A percentile compares a stretch with the other conserved stretches of the same genome.
Evolutionary conservation across 345 rosid species (phyloP).

Genomic region (Citrus trifoliata): DNA sequence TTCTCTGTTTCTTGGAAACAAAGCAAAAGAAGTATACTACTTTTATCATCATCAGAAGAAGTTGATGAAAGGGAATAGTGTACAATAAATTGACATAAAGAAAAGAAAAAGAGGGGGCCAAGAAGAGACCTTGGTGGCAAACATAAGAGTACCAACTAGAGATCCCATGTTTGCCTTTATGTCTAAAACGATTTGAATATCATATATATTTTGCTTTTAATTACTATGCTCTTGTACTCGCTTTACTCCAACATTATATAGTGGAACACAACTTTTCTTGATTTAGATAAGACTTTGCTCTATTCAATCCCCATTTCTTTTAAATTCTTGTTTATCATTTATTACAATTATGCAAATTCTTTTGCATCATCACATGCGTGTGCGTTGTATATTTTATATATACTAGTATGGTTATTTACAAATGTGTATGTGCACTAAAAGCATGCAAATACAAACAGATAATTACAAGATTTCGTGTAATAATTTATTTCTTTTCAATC

Average conservation of each 20-base stretch:
- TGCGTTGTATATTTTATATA: not conserved
- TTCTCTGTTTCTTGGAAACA: not conserved
- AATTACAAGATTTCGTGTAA: not conserved
- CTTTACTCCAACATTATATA: constrained; percentile 51
- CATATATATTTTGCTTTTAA: constrained; percentile 29
- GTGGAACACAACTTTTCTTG: constrained; percentile 51
- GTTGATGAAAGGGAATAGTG: not conserved
- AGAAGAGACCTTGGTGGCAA: constrained; percentile 58
- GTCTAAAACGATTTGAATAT: constrained; percentile 49
- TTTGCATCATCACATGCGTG: constrained; percentile 11
- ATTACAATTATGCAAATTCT: not conserved
- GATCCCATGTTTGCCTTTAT: constrained; percentile 47
- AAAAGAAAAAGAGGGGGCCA: not conserved
- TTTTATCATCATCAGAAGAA: not conserved
- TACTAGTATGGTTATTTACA: not conserved
- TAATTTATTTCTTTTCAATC: not conserved
- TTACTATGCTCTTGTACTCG: constrained; percentile 23
- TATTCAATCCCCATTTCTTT: not conserved
- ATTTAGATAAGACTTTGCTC: constrained; percentile 27
- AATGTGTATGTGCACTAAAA: not conserved
- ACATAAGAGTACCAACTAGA: constrained; percentile 45
- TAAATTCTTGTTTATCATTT: not conserved
- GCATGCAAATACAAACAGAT: not conserved
- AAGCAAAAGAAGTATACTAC: not conserved
- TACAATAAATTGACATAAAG: constrained; percentile 9